Evolutionary conservation across 1,139 yeast species (phyloP).

Genomic region (Sugiyamaella sp.): DNA sequence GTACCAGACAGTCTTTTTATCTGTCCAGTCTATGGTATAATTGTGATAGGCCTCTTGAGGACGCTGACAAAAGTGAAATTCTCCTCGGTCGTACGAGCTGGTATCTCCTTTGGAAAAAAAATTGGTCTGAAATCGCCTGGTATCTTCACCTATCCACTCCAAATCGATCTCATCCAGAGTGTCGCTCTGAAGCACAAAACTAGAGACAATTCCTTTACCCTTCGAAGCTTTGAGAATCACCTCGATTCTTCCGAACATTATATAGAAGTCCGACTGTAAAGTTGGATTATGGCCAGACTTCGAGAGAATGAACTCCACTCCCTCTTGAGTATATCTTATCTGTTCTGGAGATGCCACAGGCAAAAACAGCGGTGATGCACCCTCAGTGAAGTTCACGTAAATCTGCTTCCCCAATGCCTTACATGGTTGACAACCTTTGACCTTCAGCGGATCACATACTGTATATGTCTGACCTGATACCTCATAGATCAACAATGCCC

Average conservation of each 20-base stretch:
- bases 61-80: constrained; percentile 56
- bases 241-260: constrained; percentile 85
- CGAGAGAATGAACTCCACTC: constrained; percentile 58
- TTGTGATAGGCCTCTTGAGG: constrained; percentile 64
- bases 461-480: constrained; percentile 33
- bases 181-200: constrained; percentile 81
- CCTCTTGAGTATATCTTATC: constrained; percentile 47
- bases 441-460: constrained; percentile 35
- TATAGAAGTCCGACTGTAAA: constrained; percentile 70
- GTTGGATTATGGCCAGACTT: constrained; percentile 74
- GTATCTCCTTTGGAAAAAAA: constrained; percentile 81
- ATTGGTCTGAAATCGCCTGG: constrained; percentile 73
- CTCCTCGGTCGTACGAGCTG: constrained; percentile 75
- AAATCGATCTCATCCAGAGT: constrained; percentile 85
- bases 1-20: constrained; percentile 60
- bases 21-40: constrained; percentile 82
- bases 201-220: constrained; percentile 77
- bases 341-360: constrained; percentile 25
- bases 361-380: constrained; percentile 24
- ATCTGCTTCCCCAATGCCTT: constrained; percentile 37
- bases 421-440: constrained; percentile 34
- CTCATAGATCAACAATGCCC: constrained; percentile 1
- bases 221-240: constrained; percentile 69
- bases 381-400: constrained; percentile 34
- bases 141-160: constrained; percentile 82